Percentiles rank a stretch among this genome's conserved stretches.
Conservation (phyloP, 371 early-diverging fungal genomes). For the Actinomortierella wolfii region DNA sequence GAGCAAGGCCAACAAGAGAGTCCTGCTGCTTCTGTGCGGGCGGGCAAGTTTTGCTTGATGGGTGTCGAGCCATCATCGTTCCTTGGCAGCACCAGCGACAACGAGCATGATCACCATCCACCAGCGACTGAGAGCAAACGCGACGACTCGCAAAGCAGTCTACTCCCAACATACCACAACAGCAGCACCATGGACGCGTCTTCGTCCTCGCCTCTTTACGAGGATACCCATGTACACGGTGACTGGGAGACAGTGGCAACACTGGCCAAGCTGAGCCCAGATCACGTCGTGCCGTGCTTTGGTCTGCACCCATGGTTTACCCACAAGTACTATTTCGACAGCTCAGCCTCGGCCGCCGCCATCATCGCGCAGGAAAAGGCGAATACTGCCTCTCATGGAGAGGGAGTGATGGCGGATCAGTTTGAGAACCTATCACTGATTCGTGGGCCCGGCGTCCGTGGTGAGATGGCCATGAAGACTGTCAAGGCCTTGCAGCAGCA, state of each 20-base stretch:
- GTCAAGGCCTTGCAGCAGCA: too few species aligned
- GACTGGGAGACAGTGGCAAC: slow-evolving; percentile 54
- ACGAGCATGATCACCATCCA: too few species aligned
- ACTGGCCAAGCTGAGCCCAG: slow-evolving; percentile 32
- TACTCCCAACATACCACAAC: too few species aligned
- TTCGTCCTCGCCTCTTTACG: too few species aligned
- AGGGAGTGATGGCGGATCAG: too few species aligned
- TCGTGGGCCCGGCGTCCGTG: slow-evolving; percentile 12
- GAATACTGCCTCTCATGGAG: too few species aligned
- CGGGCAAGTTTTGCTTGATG: slow-evolving; percentile 35
- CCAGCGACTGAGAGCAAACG: too few species aligned
- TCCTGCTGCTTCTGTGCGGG: slow-evolving; percentile 1
- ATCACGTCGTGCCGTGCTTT: slow-evolving; percentile 53
- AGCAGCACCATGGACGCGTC: too few species aligned
- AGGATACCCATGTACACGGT: slow-evolving; percentile 31
- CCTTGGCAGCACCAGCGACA: slow-evolving; percentile 5
- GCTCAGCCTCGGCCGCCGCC: too few species aligned
- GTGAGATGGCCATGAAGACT: too few species aligned
- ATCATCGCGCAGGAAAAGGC: too few species aligned
- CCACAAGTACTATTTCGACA: slow-evolving; percentile 43
- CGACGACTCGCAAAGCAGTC: too few species aligned
- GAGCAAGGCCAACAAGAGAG: background rate
- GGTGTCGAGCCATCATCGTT: slow-evolving; percentile 42
- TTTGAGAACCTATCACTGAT: slow-evolving; percentile 14
- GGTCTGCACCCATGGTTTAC: slow-evolving; percentile 81